These are phyloP conservation scores for Penicillium sp. DNA, from an alignment of 2,329 filamentous ascomycete species.

Conservation along the genomic window DNA sequence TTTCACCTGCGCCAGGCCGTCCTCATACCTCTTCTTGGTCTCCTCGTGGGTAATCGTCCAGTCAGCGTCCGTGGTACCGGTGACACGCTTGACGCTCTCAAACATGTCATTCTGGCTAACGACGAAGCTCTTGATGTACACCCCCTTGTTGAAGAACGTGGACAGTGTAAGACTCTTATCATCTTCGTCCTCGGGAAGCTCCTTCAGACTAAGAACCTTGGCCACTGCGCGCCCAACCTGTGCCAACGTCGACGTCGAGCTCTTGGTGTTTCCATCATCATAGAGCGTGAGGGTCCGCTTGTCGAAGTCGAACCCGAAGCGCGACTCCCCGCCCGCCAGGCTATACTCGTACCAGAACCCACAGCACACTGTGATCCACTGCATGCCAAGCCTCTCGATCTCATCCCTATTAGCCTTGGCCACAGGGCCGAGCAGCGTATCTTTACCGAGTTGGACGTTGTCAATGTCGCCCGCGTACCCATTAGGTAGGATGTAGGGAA, in stretches of 20 bases:
- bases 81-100: conserved; percentile 60
- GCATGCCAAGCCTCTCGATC: conserved; percentile 45
- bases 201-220: conserved; percentile 50
- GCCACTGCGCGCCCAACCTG: conserved; percentile 60
- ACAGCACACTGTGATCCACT: conserved; percentile 50
- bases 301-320: conserved; percentile 55
- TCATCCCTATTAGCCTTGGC: conserved; percentile 34
- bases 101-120: conserved; percentile 67
- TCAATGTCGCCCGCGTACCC: conserved; percentile 38
- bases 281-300: conserved; percentile 50
- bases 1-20: conserved; percentile 51
- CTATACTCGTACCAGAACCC: conserved; percentile 60
- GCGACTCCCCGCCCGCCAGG: conserved; percentile 38
- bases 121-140: conserved; percentile 60
- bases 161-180: conserved; percentile 44
- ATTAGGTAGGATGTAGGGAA: conserved; percentile 61
- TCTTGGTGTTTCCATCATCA: conserved; percentile 56
- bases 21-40: conserved; percentile 51
- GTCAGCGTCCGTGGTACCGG: conserved; percentile 59
- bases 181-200: conserved; percentile 43
- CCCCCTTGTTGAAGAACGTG: conserved; percentile 50
- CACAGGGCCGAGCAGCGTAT: conserved; percentile 37
- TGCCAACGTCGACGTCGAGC: conserved; percentile 52
- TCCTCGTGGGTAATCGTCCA: conserved; percentile 60
- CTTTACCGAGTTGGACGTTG: conserved; percentile 37